phyloP scores from a whole-genome alignment of 768 basidiomycete species.

The Pulveroboletus ravenelii region DNA sequence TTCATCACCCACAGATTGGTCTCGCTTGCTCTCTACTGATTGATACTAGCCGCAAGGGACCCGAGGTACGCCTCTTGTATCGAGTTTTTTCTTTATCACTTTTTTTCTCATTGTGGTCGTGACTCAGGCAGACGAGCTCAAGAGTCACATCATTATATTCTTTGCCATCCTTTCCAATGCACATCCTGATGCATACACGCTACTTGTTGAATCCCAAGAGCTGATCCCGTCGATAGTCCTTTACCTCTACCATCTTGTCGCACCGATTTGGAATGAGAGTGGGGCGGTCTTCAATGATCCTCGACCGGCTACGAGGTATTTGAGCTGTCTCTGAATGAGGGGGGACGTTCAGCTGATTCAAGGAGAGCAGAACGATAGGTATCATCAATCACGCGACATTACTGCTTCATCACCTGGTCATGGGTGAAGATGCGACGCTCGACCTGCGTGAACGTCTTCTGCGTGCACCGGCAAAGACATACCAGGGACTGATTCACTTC shows the following conservation, averaged over 20 bases:
- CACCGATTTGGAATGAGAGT: conserved; percentile 65
- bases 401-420: conserved; percentile 62
- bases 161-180: conserved; percentile 37
- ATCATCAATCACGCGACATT: conserved; percentile 50
- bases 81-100: not conserved
- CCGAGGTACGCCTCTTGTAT: conserved; percentile 34
- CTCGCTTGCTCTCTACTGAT: conserved; percentile 46
- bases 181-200: conserved; percentile 35
- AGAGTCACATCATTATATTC: conserved; percentile 36
- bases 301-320: conserved; percentile 27
- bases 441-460: conserved; percentile 58
- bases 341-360: not conserved
- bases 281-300: conserved; percentile 37
- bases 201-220: conserved; percentile 44
- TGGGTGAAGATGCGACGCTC: conserved; percentile 41
- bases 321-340: not conserved
- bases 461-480: conserved; percentile 47
- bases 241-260: conserved; percentile 48
- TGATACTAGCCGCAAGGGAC: conserved; percentile 36
- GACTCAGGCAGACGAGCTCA: conserved; percentile 34
- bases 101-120: conserved; percentile 1
- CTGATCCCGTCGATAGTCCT: conserved; percentile 63
- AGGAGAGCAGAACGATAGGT: conserved; percentile 41
- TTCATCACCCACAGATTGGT: conserved; percentile 42
- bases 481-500: conserved; percentile 60